These are phyloP conservation scores for Venturia carpophila DNA, from an alignment of 2,329 filamentous ascomycete genomes.

Conservation along the genomic window DNA sequence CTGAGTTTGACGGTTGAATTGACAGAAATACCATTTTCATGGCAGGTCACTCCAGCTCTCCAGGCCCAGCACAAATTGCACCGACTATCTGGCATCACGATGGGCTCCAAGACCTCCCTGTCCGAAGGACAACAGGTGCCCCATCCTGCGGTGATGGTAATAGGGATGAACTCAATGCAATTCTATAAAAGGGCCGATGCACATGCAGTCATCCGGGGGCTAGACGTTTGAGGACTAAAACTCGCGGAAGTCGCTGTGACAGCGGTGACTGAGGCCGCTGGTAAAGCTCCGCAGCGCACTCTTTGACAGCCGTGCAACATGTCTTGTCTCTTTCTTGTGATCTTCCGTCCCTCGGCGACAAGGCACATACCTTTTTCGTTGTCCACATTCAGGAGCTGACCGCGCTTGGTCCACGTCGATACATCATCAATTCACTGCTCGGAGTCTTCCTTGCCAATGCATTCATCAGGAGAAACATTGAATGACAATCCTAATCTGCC, in stretches of 20 bases:
- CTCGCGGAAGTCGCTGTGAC: background rate
- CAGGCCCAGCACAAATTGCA: background rate
- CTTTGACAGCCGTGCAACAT: background rate
- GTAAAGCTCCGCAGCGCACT: no score
- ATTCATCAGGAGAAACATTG: background rate
- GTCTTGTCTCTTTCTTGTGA: background rate
- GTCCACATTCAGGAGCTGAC: background rate
- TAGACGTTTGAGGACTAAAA: background rate
- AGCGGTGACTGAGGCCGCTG: background rate
- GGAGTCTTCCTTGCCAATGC: background rate
- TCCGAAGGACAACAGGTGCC: no score
- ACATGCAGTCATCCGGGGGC: background rate
- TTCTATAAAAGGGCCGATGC: background rate
- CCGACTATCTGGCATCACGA: background rate
- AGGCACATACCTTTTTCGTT: background rate
- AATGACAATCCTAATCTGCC: background rate
- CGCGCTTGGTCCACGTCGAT: background rate
- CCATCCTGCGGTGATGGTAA: no score
- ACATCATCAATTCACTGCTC: background rate
- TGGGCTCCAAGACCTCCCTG: background rate
- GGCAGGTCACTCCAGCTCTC: background rate
- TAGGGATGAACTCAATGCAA: background rate
- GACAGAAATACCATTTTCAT: conserved; percentile 1
- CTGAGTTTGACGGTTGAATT: background rate
- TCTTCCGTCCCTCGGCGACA: background rate